These are phyloP conservation scores for Domatiomyces catenatus DNA, from an alignment of 2,329 filamentous ascomycete species.

Conservation along the genomic window DNA sequence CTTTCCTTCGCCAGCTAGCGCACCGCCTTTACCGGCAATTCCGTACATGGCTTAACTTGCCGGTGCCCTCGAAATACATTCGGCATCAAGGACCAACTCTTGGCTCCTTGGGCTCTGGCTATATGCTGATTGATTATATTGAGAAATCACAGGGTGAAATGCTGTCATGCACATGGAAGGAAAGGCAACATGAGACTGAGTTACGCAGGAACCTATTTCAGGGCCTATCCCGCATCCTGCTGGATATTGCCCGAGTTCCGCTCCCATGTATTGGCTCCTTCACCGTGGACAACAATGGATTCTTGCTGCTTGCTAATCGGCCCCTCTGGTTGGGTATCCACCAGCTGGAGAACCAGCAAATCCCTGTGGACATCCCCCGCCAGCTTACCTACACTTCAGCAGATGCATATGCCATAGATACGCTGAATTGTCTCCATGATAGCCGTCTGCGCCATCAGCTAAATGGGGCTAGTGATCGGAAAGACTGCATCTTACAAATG, in stretches of 20 bases:
- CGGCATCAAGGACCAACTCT: no score
- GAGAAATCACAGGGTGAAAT: no score
- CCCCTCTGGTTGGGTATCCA: constrained; percentile 17
- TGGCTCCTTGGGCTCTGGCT: no score
- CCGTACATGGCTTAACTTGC: no score
- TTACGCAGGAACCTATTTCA: no score
- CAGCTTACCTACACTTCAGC: constrained; percentile 16
- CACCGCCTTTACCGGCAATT: no score
- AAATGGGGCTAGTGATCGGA: constrained; percentile 13
- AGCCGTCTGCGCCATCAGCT: constrained; percentile 18
- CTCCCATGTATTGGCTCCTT: constrained; percentile 8
- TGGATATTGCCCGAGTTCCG: no score
- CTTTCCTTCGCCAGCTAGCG: constrained; percentile 2
- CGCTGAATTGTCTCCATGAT: constrained; percentile 17
- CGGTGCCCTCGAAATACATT: no score
- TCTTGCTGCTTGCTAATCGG: constrained; percentile 16
- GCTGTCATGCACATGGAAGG: no score
- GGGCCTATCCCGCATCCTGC: no score
- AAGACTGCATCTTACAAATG: constrained; percentile 10
- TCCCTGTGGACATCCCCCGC: constrained; percentile 16
- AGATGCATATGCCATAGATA: constrained; percentile 19
- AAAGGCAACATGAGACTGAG: no score
- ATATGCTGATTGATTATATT: no score
- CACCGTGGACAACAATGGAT: constrained; percentile 15
- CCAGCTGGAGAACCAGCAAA: constrained; percentile 18